phyloP scores from a whole-genome alignment of 768 basidiomycete genomes.

The Paxillus rubicundulus region DNA sequence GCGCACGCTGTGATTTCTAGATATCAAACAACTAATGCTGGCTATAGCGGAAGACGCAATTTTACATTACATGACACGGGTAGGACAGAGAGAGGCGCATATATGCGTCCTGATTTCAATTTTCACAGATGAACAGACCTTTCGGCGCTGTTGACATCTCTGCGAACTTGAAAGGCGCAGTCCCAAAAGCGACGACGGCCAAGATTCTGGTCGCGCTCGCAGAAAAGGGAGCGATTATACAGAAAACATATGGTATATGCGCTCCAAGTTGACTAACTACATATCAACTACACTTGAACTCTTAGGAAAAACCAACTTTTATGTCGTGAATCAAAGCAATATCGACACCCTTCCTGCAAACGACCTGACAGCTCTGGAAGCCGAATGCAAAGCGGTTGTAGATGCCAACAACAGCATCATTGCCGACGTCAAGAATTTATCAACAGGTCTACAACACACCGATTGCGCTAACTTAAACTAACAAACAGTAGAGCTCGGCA shows the following conservation, averaged over 20 bases:
- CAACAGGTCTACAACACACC: constrained; percentile 20
- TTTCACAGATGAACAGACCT: constrained; percentile 81
- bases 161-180: constrained; percentile 86
- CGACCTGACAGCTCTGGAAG: constrained; percentile 58
- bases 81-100: constrained; percentile 23
- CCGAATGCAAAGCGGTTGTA: constrained; percentile 52
- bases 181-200: constrained; percentile 79
- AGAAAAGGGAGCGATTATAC: constrained; percentile 79
- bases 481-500: constrained; percentile 55
- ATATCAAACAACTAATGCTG: neutral
- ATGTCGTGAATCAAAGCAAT: constrained; percentile 78
- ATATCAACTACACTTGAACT: neutral
- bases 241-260: constrained; percentile 75
- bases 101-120: constrained; percentile 5
- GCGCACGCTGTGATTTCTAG: neutral
- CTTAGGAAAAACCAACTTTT: constrained; percentile 81
- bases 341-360: constrained; percentile 63
- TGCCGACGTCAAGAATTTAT: constrained; percentile 48
- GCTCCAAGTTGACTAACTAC: constrained; percentile 1
- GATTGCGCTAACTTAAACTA: neutral
- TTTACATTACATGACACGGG: constrained; percentile 76
- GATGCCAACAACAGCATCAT: constrained; percentile 57
- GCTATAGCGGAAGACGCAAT: constrained; percentile 68
- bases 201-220: constrained; percentile 80
- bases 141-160: constrained; percentile 90